Percentiles rank a stretch among this genome's conserved stretches.
phyloP scores from a whole-genome alignment of 805 yeast species.

The Torulaspora gathmanii region DNA sequence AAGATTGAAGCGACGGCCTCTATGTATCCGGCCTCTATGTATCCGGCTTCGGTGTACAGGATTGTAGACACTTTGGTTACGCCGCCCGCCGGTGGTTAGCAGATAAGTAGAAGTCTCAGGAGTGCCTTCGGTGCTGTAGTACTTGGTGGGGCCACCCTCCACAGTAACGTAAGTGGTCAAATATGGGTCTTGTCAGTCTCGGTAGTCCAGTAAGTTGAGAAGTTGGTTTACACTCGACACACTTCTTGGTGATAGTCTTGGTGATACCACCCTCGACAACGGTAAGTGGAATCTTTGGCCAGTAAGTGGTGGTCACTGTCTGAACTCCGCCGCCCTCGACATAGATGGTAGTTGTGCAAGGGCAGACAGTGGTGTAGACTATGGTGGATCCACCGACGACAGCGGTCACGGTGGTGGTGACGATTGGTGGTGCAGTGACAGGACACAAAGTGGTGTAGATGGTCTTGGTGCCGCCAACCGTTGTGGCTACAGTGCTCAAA shows the following conservation, averaged over 20 bases:
- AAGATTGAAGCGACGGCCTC: background rate
- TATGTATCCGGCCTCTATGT: background rate
- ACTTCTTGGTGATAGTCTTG: background rate
- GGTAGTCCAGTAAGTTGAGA: background rate
- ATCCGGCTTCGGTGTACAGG: background rate
- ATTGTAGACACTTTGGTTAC: background rate
- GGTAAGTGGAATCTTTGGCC: background rate
- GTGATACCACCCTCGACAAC: background rate
- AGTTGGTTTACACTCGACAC: background rate
- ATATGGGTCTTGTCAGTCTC: background rate
- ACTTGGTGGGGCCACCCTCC: background rate
- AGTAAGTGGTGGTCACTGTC: background rate
- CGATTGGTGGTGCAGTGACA: background rate
- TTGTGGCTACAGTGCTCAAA: constrained; percentile 6
- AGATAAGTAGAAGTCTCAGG: constrained; percentile 2
- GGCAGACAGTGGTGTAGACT: constrained; percentile 12
- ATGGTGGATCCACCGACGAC: constrained; percentile 8
- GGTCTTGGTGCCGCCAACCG: constrained; percentile 6
- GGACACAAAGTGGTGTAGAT: constrained; percentile 14
- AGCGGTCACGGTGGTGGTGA: constrained; percentile 4
- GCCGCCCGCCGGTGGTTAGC: constrained; percentile 1
- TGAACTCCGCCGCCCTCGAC: background rate
- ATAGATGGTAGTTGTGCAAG: background rate
- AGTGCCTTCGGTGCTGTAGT: background rate
- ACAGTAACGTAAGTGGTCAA: background rate